phyloP scores from a whole-genome alignment of 441 rosid genomes.

The Melianthus villosus region DNA sequence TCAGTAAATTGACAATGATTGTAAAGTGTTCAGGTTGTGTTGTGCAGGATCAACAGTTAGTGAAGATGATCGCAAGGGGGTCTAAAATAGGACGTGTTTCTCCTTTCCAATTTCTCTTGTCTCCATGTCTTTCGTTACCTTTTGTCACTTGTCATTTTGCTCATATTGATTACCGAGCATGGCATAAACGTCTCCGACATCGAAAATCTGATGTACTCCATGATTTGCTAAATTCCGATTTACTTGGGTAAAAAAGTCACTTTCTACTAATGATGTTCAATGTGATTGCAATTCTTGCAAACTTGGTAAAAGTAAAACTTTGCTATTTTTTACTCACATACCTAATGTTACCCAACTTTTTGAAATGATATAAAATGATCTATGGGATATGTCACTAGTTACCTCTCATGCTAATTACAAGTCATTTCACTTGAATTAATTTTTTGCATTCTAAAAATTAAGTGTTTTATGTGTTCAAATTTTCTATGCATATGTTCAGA shows the following conservation, averaged over 20 bases:
- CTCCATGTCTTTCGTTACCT: background rate
- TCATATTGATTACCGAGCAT: background rate
- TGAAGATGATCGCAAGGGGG: constrained; percentile 1
- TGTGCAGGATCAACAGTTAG: constrained; percentile 1
- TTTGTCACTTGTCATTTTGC: background rate
- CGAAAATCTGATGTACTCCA: background rate
- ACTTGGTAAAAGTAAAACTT: background rate
- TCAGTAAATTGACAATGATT: background rate
- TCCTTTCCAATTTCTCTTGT: background rate
- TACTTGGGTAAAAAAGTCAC: background rate
- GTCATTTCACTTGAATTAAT: too few species aligned
- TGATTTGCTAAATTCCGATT: background rate
- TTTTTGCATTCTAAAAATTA: too few species aligned
- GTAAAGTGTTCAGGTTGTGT: background rate
- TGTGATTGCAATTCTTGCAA: background rate
- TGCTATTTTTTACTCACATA: background rate
- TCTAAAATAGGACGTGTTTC: background rate
- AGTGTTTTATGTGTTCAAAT: too few species aligned
- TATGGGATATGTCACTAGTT: too few species aligned
- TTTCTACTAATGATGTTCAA: background rate
- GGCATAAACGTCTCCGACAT: background rate
- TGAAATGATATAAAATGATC: too few species aligned
- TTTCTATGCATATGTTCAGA: too few species aligned
- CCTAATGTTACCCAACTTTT: background rate
- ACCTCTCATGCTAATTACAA: too few species aligned